Evolutionary conservation across 164 flowering plant species (phyloP), one percentile per base, ranked within the genome.

Genomic region (Litsea cubeba): DNA sequence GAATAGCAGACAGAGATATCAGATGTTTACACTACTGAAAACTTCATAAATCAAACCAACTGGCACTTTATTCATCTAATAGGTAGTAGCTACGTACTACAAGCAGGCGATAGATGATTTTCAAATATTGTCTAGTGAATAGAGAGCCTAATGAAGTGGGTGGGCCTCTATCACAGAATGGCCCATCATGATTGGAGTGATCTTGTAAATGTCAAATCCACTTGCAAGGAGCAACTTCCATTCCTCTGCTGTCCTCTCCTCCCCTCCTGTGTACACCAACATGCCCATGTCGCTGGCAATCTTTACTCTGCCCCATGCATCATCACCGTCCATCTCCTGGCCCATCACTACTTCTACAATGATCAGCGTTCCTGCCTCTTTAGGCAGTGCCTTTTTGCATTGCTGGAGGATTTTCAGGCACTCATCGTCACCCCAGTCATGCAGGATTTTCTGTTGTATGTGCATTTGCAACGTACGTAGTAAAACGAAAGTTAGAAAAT

Each of bases 191-290:
- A 74, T 57, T 24, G 63, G 72, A 14, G 17, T 14, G 11, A 67
- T 28, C n/a, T 67, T 62, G 20, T 30, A 58, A 20, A 25, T n/a
- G 8, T 46, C 18, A 24, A 74, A 74, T 20, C 76, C 72, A 20
- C 5, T 32, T 15, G 14, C 6, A 17, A 58, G 26, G 18, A 74
- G 64, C 32, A 65, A 17, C n/a, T 28, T 23, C 72, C 76, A 68
- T 11, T 74, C 76, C 17, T 58, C 57, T 32, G 12, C 1, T 10
- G 51, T 69, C 57, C 76, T 74, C 65, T 74, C 72, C 35, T 22
- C 68, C 18, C 76, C 76, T 54, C 72, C 65, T 4, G 57, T 68
- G 30, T n/a, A 35, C 22, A 26, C 76, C 72, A 74, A 51, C 76
- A 74, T 74, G 30, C 22, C 76, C 72, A 74, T 68, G 67, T 68